Percentiles rank a stretch among this genome's conserved stretches.
These are phyloP conservation scores for Xylaria bambusicola DNA, from an alignment of 495 filamentous ascomycete species.

Conservation along the genomic window DNA sequence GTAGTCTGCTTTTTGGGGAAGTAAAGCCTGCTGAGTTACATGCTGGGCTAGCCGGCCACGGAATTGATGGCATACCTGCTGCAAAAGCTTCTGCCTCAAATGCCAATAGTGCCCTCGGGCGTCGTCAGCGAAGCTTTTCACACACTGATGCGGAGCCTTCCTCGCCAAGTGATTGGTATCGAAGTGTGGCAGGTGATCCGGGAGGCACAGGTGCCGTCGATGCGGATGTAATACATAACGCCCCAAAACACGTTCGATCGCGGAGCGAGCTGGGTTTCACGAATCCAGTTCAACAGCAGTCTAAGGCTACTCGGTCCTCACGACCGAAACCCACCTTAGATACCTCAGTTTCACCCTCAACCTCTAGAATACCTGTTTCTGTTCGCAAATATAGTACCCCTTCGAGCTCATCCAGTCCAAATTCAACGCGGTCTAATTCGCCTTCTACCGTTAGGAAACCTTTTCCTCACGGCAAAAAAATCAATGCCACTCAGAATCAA, in stretches of 20 bases:
- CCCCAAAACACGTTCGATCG: conserved; percentile 46
- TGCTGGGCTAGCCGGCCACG: conserved; percentile 46
- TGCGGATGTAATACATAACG: conserved; percentile 31
- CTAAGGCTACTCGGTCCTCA: conserved; percentile 25
- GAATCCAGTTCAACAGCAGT: conserved; percentile 34
- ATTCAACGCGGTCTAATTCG: conserved; percentile 54
- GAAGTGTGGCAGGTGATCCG: conserved; percentile 33
- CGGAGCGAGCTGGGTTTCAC: conserved; percentile 51
- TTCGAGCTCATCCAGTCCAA: conserved; percentile 46
- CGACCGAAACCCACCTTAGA: conserved; percentile 30
- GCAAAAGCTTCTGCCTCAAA: conserved; percentile 53
- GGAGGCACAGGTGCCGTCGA: conserved; percentile 34
- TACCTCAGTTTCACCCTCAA: conserved; percentile 35
- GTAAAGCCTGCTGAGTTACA: conserved; percentile 46
- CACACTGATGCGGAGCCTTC: conserved; percentile 50
- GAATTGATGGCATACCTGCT: conserved; percentile 44
- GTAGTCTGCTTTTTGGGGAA: conserved; percentile 54
- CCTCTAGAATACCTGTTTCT: conserved; percentile 47
- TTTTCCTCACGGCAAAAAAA: conserved; percentile 39
- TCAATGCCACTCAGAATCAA: conserved; percentile 39
- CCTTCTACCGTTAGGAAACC: conserved; percentile 45
- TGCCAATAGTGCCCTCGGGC: conserved; percentile 32
- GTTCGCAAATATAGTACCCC: conserved; percentile 44
- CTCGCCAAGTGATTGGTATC: conserved; percentile 58
- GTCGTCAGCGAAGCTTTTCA: conserved; percentile 46